Evolutionary conservation across 1,284 basidiomycete species (phyloP).

Genomic region (Ustilago bromivora): DNA sequence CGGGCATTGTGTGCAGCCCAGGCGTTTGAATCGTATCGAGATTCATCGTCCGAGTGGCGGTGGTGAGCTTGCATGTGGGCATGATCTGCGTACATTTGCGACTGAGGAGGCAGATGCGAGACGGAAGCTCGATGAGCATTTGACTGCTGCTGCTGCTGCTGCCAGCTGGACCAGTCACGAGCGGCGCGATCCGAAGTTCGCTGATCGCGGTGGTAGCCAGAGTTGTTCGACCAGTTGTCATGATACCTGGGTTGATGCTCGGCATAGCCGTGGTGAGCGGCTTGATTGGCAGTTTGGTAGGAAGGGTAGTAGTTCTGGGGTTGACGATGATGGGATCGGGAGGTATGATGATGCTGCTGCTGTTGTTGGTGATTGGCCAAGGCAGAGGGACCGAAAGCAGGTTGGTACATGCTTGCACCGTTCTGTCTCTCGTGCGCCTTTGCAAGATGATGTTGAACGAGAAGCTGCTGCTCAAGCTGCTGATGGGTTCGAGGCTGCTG

Average conservation of each 20-base stretch:
- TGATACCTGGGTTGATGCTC: conserved; percentile 21
- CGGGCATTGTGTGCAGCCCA: conserved; percentile 16
- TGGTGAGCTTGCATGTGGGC: conserved; percentile 12
- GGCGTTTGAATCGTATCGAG: conserved; percentile 8
- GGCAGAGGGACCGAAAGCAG: conserved; percentile 12
- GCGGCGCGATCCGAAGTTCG: conserved; percentile 10
- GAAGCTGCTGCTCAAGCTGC: conserved; percentile 56
- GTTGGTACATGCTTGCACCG: conserved; percentile 14
- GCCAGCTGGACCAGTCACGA: conserved; percentile 31
- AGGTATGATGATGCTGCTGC: conserved; percentile 14
- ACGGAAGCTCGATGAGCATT: conserved; percentile 27
- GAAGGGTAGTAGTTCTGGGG: conserved; percentile 16
- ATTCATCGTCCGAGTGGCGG: conserved; percentile 28
- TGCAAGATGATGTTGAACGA: conserved; percentile 54
- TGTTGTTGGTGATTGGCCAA: conserved; percentile 11
- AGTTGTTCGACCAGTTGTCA: conserved; percentile 22
- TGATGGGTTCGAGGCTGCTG: conserved; percentile 51
- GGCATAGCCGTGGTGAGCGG: conserved; percentile 9
- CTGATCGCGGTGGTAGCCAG: conserved; percentile 20
- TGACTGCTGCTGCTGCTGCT: conserved; percentile 1
- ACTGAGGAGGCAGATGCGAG: conserved; percentile 17
- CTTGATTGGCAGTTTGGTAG: conserved; percentile 9
- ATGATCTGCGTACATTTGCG: conserved; percentile 17
- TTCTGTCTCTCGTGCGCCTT: conserved; percentile 45
- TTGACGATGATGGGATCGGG: conserved; percentile 21